Conservation (phyloP, 2,329 filamentous ascomycete species). For the Alternaria tenuissima region DNA sequence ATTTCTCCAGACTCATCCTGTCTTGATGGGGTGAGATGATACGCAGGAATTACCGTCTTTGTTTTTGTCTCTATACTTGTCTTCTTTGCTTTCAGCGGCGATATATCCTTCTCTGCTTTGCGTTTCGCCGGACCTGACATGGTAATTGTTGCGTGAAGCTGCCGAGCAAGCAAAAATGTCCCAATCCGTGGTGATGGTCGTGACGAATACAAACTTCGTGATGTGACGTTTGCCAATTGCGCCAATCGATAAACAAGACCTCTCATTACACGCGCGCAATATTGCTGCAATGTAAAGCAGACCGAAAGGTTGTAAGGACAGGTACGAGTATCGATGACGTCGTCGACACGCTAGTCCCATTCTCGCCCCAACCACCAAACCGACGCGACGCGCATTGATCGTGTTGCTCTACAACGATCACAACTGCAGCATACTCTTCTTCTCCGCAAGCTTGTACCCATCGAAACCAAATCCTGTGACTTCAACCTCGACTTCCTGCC, state of each 20-base stretch:
- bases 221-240: neutral
- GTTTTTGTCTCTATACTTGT: conserved; percentile 13
- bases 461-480: conserved; percentile 10
- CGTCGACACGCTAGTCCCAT: conserved; percentile 6
- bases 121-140: conserved; percentile 41
- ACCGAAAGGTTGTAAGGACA: neutral
- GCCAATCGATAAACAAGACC: neutral
- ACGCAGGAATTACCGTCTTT: conserved; percentile 40
- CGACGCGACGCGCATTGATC: neutral
- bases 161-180: neutral
- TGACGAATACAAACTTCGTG: neutral
- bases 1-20: conserved; percentile 52
- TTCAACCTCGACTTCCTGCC: neutral
- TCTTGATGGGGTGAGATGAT: conserved; percentile 41
- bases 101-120: conserved; percentile 32
- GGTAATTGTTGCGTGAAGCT: conserved; percentile 19
- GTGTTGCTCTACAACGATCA: neutral
- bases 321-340: conserved; percentile 13
- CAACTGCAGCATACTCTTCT: neutral
- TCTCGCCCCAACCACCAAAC: conserved; percentile 1
- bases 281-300: neutral
- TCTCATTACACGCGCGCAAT: conserved; percentile 3
- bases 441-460: neutral
- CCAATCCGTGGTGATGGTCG: neutral
- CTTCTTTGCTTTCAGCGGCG: conserved; percentile 34